These are phyloP conservation scores for Sporothrix brunneoviolacea DNA, from an alignment of 2,329 filamentous ascomycete genomes.

Conservation along the genomic window DNA sequence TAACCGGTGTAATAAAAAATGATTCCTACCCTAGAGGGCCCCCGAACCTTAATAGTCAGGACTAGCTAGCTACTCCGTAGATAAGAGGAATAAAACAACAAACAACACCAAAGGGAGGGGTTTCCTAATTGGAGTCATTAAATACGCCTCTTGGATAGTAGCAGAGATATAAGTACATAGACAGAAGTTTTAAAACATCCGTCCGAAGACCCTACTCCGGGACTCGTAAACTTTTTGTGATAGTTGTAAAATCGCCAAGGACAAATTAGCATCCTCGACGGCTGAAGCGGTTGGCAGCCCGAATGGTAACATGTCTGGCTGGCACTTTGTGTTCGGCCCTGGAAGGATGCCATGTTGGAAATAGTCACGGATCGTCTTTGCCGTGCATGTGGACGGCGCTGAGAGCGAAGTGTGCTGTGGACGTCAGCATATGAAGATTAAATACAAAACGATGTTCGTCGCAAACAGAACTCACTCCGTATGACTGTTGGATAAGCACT, in stretches of 20 bases:
- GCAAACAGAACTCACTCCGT: slow-evolving; percentile 41
- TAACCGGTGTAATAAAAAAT: too few relatives aligned
- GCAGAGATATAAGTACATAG: too few relatives aligned
- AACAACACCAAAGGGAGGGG: too few relatives aligned
- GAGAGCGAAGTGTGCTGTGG: slow-evolving; percentile 33
- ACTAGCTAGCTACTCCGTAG: too few relatives aligned
- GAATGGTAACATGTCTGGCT: slow-evolving; percentile 16
- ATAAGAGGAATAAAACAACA: too few relatives aligned
- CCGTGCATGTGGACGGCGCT: slow-evolving; percentile 38
- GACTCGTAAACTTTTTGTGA: background rate
- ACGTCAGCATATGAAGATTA: too few relatives aligned
- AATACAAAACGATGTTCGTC: too few relatives aligned
- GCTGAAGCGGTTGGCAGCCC: background rate
- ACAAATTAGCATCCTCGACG: slow-evolving; percentile 1
- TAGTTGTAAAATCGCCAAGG: slow-evolving; percentile 1
- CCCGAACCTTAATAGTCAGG: too few relatives aligned
- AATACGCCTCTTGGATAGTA: too few relatives aligned
- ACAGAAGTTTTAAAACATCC: too few relatives aligned
- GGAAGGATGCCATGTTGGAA: slow-evolving; percentile 43
- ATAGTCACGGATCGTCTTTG: slow-evolving; percentile 34
- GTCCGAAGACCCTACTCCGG: background rate
- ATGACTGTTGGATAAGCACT: slow-evolving; percentile 43
- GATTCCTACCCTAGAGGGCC: too few relatives aligned
- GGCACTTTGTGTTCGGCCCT: slow-evolving; percentile 6
- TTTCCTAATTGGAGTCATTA: too few relatives aligned